Conservation (phyloP, 176 grass and related monocot genomes). For the Ampelocalamus luodianensis region DNA sequence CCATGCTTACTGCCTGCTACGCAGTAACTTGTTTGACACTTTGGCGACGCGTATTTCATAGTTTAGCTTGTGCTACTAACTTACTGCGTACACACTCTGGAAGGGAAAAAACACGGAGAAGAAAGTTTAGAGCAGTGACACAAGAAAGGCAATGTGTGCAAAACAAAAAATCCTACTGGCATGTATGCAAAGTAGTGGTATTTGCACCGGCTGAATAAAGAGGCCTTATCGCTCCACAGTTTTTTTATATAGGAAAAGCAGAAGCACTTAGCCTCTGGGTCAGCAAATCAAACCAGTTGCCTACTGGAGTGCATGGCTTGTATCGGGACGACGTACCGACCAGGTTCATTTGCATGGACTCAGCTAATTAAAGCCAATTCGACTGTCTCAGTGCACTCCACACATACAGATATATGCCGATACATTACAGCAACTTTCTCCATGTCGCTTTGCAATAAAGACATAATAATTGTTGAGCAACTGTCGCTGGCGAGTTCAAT, state of each 20-base stretch:
- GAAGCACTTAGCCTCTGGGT: slow-evolving; percentile 22
- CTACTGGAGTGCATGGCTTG: too few relatives aligned
- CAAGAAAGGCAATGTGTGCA: background rate
- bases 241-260: background rate
- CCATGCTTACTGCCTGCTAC: background rate
- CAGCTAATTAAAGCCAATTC: too few relatives aligned
- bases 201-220: slow-evolving; percentile 32
- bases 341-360: too few relatives aligned
- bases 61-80: background rate
- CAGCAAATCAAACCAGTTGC: slow-evolving; percentile 19
- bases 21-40: background rate
- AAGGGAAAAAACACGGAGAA: background rate
- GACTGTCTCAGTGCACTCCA: too few relatives aligned
- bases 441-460: too few relatives aligned
- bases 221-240: slow-evolving; percentile 24
- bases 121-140: background rate
- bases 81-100: background rate
- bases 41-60: background rate
- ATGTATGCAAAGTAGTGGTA: slow-evolving; percentile 16
- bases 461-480: too few relatives aligned
- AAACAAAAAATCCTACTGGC: background rate
- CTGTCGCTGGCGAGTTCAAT: too few relatives aligned
- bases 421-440: too few relatives aligned
- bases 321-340: too few relatives aligned
- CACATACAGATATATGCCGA: too few relatives aligned